Conservation (phyloP, 768 basidiomycete species). For the Kwoniella sp. region DNA sequence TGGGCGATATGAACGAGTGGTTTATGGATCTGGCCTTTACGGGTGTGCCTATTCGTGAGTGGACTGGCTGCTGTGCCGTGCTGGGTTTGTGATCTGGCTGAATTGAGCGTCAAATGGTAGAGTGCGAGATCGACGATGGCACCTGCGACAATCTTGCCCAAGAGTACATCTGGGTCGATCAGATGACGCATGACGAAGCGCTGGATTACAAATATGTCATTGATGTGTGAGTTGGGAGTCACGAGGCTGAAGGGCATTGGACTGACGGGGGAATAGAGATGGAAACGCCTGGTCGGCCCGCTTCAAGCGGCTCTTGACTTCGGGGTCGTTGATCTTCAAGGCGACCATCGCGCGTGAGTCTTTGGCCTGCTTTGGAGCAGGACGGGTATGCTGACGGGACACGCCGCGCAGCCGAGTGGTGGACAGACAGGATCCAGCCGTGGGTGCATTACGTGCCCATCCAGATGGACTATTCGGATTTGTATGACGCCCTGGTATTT, state of each 20-base stretch:
- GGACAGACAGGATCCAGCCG: constrained; percentile 46
- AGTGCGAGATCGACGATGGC: constrained; percentile 39
- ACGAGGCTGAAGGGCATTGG: background rate
- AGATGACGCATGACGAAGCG: constrained; percentile 34
- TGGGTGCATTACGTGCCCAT: constrained; percentile 49
- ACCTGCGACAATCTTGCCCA: constrained; percentile 39
- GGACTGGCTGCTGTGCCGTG: background rate
- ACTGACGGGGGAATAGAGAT: constrained; percentile 21
- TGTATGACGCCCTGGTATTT: constrained; percentile 41
- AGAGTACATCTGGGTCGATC: constrained; percentile 27
- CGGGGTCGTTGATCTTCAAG: constrained; percentile 45
- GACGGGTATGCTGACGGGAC: background rate
- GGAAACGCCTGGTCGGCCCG: constrained; percentile 50
- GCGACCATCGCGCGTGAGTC: constrained; percentile 46
- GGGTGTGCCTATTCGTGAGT: constrained; percentile 17
- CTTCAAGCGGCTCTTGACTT: constrained; percentile 41
- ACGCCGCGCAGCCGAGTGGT: constrained; percentile 39
- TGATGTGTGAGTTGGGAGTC: constrained; percentile 35
- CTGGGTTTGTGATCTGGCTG: background rate
- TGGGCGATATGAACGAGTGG: constrained; percentile 2
- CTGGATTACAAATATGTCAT: constrained; percentile 44
- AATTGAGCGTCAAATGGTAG: constrained; percentile 8
- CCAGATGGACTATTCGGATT: constrained; percentile 41
- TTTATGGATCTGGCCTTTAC: constrained; percentile 17
- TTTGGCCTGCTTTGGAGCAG: background rate